A percentile compares a stretch with the other conserved stretches of the same genome.
These are phyloP conservation scores for Phytopythium vexans DNA, from an alignment of 352 stramenopile genomes.

Conservation along the genomic window DNA sequence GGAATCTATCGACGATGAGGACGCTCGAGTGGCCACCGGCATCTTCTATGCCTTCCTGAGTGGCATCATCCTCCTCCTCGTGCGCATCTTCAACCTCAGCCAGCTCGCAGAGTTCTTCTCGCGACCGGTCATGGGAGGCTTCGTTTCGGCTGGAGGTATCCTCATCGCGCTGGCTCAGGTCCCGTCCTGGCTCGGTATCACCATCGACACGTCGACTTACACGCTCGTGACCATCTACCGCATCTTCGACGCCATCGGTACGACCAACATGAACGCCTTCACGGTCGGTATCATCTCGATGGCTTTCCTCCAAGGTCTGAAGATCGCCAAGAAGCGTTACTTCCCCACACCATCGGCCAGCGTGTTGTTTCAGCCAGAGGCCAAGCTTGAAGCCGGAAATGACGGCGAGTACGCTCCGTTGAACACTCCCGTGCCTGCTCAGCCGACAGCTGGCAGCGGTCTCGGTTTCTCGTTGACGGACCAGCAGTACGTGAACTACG, in stretches of 20 bases:
- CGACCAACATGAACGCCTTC: constrained; percentile 76
- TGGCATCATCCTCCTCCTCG: constrained; percentile 63
- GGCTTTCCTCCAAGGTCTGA: constrained; percentile 38
- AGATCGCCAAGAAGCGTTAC: constrained; percentile 37
- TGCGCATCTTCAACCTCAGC: constrained; percentile 79
- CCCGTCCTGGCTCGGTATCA: constrained; percentile 75
- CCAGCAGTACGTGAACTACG: constrained; percentile 40
- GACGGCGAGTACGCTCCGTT: neutral
- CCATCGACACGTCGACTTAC: constrained; percentile 36
- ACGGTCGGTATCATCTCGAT: constrained; percentile 59
- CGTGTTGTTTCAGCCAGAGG: constrained; percentile 20
- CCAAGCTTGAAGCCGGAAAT: neutral
- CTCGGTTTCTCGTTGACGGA: constrained; percentile 39
- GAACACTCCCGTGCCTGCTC: constrained; percentile 1
- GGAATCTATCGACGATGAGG: constrained; percentile 35
- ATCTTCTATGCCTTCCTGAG: constrained; percentile 69
- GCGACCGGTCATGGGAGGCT: constrained; percentile 86
- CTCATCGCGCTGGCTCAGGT: constrained; percentile 91
- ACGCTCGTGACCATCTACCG: constrained; percentile 53
- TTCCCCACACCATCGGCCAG: constrained; percentile 25
- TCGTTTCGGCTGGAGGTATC: constrained; percentile 84
- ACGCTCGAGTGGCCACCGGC: constrained; percentile 37
- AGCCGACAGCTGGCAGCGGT: constrained; percentile 14
- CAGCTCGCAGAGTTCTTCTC: constrained; percentile 88
- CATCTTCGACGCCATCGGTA: constrained; percentile 42